These are phyloP conservation scores for Populus nigra DNA, from an alignment of 345 rosid genomes.

Conservation along the genomic window DNA sequence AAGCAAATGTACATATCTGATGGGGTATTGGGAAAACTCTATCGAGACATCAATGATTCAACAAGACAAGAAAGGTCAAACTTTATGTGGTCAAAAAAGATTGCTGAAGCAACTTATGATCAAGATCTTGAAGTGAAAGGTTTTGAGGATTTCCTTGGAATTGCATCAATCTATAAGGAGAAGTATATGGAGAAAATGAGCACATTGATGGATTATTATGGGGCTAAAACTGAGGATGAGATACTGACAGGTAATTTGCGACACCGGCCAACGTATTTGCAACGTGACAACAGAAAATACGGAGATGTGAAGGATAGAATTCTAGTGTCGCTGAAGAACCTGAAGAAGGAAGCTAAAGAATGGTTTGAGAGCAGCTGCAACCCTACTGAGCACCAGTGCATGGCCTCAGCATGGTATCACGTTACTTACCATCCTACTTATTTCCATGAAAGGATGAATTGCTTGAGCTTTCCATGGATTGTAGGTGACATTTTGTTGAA, in stretches of 20 bases:
- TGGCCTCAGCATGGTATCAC: constrained; percentile 94
- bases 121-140: constrained; percentile 65
- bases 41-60: constrained; percentile 50
- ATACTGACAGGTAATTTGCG: constrained; percentile 77
- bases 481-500: constrained; percentile 55
- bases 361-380: constrained; percentile 67
- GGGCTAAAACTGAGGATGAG: constrained; percentile 69
- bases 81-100: constrained; percentile 34
- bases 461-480: constrained; percentile 85
- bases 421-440: constrained; percentile 61
- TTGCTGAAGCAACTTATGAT: constrained; percentile 53
- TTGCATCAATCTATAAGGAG: constrained; percentile 51
- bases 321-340: constrained; percentile 43
- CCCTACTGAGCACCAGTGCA: constrained; percentile 28
- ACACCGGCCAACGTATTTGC: constrained; percentile 54
- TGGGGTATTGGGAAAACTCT: constrained; percentile 73
- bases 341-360: constrained; percentile 58
- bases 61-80: constrained; percentile 26
- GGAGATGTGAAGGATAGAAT: constrained; percentile 80
- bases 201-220: constrained; percentile 61
- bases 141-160: constrained; percentile 44
- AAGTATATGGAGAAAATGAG: constrained; percentile 63
- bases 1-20: constrained; percentile 57
- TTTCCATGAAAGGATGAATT: constrained; percentile 30
- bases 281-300: constrained; percentile 69